Evolutionary conservation across 257 asterid species (phyloP), one percentile per base, ranked within the genome.

Genomic region (Solanum megistacrolobum): DNA sequence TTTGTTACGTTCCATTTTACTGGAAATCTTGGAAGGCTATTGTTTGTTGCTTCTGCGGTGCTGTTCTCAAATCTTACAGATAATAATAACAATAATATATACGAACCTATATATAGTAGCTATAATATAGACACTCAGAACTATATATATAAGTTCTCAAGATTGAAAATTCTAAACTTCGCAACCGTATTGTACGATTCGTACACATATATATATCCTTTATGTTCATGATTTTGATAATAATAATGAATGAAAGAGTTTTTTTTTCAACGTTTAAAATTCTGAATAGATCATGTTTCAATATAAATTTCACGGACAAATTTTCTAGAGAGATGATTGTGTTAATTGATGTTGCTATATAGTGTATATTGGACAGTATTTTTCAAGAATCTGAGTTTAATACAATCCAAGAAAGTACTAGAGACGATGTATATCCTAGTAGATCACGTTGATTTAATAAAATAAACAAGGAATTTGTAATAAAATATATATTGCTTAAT

Each of bases 11-110:
- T 46, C 99, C 98, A 2, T 88, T 94, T 88, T 93, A 94, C 52
- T 92, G 94, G 91, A 95, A 89, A 84, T 94, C 99, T 8, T 93
- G 98, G 98, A 96, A 93, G 86, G 99, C 97, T 58, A 92, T 95
- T 16, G 66, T 94, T 0, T 96, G 99, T 86, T 79, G 89, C 62
- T 95, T 93, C 36, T 96, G 99, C 86, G 98, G 98, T 41, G 89
- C 89, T 35, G 65, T 94, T 87, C 96, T 96, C 20, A 96, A 93
- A 85, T 96, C 98, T 39, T 95, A 94, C 89, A 52, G 91, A 86
- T 93, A 91, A 94, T 69, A 29, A 5, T 29, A 66, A 66, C 29
- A 27, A 27, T 29, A 71, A 71, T 32, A 34, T 72, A 9, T 34
- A 34, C 34, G 25, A 32, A 16, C 1, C 3, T 29, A 69, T 6